Percentiles rank a stretch among this genome's conserved stretches.
phyloP scores from a whole-genome alignment of 331 rosid genomes.

The Spiraea crenata region DNA sequence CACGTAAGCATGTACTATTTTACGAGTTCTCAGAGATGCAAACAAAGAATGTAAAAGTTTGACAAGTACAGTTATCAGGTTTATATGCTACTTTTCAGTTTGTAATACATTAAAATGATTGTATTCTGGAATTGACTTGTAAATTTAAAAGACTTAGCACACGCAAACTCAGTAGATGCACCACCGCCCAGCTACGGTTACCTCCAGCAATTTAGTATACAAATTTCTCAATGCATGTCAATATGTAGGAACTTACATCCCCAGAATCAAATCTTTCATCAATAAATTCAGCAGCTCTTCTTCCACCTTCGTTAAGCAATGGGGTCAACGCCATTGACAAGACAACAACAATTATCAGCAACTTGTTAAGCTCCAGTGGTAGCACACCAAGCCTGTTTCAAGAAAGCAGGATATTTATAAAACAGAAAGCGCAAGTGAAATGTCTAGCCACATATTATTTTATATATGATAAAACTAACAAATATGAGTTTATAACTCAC shows the following conservation, averaged over 20 bases:
- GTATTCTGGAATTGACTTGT: neutral
- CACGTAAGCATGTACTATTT: neutral
- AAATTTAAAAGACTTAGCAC: slow-evolving; percentile 3
- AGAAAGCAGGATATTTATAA: slow-evolving; percentile 25
- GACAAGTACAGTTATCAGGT: neutral
- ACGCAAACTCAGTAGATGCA: neutral
- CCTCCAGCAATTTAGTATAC: neutral
- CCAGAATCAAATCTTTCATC: slow-evolving; percentile 49
- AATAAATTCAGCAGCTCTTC: slow-evolving; percentile 73
- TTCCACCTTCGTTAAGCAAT: slow-evolving; percentile 94
- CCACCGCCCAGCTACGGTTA: neutral
- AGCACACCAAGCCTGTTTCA: slow-evolving; percentile 93
- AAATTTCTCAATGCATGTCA: slow-evolving; percentile 1
- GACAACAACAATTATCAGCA: slow-evolving; percentile 94
- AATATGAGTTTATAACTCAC: slow-evolving; percentile 29
- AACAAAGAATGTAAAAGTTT: neutral
- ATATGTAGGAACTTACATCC: slow-evolving; percentile 46
- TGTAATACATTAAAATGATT: neutral
- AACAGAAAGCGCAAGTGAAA: slow-evolving; percentile 18
- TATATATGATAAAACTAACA: neutral
- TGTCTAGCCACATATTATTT: slow-evolving; percentile 12
- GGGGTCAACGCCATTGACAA: slow-evolving; percentile 99
- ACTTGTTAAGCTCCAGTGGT: slow-evolving; percentile 98
- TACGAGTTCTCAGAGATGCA: neutral
- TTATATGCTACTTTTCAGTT: neutral